Evolutionary conservation across 441 rosid species (phyloP).

Genomic region (Jatropha podagrica): DNA sequence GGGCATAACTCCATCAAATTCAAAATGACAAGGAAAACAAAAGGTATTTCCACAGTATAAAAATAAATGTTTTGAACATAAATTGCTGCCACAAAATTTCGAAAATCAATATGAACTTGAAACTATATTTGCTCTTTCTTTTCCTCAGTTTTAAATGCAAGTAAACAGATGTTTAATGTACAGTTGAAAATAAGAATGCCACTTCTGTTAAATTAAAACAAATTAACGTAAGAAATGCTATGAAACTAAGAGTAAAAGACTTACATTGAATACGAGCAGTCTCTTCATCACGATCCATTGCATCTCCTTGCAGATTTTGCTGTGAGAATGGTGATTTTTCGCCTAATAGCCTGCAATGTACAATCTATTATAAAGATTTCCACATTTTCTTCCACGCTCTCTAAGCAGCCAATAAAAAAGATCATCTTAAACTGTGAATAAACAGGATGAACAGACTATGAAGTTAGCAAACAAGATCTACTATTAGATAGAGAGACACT

Average conservation of each 20-base stretch:
- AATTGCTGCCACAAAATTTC: not conserved
- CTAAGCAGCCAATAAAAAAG: not conserved
- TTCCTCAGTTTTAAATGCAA: not conserved
- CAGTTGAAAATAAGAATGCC: not conserved
- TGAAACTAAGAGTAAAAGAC: not conserved
- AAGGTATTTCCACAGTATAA: not conserved
- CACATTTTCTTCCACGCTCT: not conserved
- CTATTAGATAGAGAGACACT: not conserved
- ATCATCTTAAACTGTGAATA: not conserved
- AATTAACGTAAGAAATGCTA: not conserved
- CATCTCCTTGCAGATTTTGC: constrained; percentile 84
- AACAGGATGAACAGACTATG: no score
- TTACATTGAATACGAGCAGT: constrained; percentile 73
- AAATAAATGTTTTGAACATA: not conserved
- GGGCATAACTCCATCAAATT: not conserved
- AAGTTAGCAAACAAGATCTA: no score
- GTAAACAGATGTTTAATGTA: not conserved
- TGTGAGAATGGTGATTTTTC: constrained; percentile 97
- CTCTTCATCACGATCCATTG: constrained; percentile 91
- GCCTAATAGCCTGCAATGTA: constrained; percentile 66
- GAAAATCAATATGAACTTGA: not conserved
- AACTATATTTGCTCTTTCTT: not conserved
- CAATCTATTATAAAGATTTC: not conserved
- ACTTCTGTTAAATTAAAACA: not conserved
- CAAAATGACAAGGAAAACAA: not conserved